These are phyloP conservation scores for Stephania japonica DNA, from an alignment of 164 flowering plant genomes.

Conservation along the genomic window DNA sequence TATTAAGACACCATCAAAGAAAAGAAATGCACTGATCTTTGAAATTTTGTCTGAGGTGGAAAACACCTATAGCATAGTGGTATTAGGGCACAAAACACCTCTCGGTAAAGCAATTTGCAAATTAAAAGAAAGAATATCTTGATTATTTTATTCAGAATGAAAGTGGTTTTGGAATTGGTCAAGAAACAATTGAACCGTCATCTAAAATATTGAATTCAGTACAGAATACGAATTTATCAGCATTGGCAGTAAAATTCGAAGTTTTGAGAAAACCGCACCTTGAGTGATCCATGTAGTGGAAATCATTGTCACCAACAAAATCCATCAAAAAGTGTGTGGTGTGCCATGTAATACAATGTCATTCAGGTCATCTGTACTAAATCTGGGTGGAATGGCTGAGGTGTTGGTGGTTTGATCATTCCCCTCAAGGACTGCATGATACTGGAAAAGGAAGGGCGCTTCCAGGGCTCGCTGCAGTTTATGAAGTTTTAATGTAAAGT, in stretches of 20 bases:
- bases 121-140: not conserved
- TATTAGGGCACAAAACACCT: not conserved
- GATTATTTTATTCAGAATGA: not conserved
- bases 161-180: not conserved
- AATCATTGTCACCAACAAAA: slow-evolving; percentile 14
- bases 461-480: slow-evolving; percentile 77
- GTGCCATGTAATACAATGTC: slow-evolving; percentile 26
- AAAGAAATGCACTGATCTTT: not conserved
- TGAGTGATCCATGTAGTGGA: slow-evolving; percentile 17
- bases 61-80: not conserved
- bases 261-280: slow-evolving; percentile 21
- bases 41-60: not conserved
- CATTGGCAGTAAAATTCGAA: not conserved
- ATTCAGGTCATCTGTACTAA: slow-evolving; percentile 35
- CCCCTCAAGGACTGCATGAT: slow-evolving; percentile 68
- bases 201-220: too few relatives aligned
- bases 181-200: not conserved
- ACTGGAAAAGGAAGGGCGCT: slow-evolving; percentile 71
- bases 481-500: slow-evolving; percentile 12
- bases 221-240: not conserved
- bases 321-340: slow-evolving; percentile 24
- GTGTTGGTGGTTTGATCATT: slow-evolving; percentile 44
- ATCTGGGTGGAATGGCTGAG: slow-evolving; percentile 41
- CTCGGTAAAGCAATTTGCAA: not conserved
- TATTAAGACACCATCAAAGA: not conserved